Percentiles rank a stretch among this genome's conserved stretches.
Conservation (phyloP, 2,329 filamentous ascomycete genomes). For the Pseudogymnoascus sp. region DNA sequence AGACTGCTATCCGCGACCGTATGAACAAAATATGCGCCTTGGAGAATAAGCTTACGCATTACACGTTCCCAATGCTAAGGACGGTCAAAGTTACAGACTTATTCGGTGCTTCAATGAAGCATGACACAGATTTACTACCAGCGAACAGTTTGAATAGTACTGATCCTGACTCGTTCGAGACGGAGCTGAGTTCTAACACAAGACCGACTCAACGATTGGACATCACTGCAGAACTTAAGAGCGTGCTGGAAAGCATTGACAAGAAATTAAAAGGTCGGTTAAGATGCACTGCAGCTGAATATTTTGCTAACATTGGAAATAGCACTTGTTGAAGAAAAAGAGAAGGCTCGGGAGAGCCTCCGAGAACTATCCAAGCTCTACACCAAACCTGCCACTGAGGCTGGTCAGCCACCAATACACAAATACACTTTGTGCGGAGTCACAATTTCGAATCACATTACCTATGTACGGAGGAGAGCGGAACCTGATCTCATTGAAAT, state of each 20-base stretch:
- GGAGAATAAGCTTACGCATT: constrained; percentile 23
- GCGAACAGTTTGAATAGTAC: constrained; percentile 13
- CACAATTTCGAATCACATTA: constrained; percentile 36
- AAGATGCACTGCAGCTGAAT: background rate
- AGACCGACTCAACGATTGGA: constrained; percentile 11
- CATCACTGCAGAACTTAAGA: constrained; percentile 22
- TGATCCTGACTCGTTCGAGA: constrained; percentile 12
- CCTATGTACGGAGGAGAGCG: constrained; percentile 41
- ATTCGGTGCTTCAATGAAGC: constrained; percentile 23
- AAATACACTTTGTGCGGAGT: constrained; percentile 45
- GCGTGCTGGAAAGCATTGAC: constrained; percentile 25
- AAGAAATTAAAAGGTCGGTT: constrained; percentile 24
- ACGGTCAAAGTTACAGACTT: constrained; percentile 25
- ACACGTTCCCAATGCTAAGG: constrained; percentile 16
- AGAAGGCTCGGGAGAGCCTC: constrained; percentile 22
- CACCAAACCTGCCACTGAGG: constrained; percentile 21
- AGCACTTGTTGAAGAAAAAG: constrained; percentile 25
- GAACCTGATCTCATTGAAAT: constrained; percentile 36
- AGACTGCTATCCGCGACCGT: constrained; percentile 22
- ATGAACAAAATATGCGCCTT: constrained; percentile 19
- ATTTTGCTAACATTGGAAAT: constrained; percentile 14
- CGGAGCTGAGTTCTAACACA: constrained; percentile 7
- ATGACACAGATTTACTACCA: constrained; percentile 20
- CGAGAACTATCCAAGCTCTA: constrained; percentile 34
- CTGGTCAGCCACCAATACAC: constrained; percentile 19